These are phyloP conservation scores for Kwoniella sp. DNA, from an alignment of 768 basidiomycete genomes.

Conservation along the genomic window DNA sequence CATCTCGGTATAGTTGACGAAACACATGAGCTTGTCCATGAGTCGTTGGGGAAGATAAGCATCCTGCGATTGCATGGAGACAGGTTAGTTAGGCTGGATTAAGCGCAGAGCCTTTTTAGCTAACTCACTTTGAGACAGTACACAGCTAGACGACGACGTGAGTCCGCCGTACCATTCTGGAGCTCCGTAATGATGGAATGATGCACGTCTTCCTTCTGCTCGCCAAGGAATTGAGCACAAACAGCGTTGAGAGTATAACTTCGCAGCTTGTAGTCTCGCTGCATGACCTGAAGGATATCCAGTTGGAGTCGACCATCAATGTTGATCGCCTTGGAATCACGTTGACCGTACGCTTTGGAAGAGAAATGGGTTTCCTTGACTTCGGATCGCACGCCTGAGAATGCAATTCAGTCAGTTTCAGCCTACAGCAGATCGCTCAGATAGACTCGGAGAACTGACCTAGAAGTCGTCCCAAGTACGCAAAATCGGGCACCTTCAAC, in stretches of 20 bases:
- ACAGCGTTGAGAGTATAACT: constrained; percentile 98
- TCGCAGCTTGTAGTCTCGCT: constrained; percentile 93
- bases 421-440: too few species aligned
- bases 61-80: constrained; percentile 63
- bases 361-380: constrained; percentile 95
- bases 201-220: constrained; percentile 99
- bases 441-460: too few species aligned
- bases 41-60: constrained; percentile 95
- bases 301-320: constrained; percentile 92
- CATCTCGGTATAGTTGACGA: constrained; percentile 98
- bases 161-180: constrained; percentile 94
- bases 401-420: background rate
- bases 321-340: constrained; percentile 89
- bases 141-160: constrained; percentile 85
- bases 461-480: constrained; percentile 72
- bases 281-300: constrained; percentile 96
- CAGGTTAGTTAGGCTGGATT: background rate
- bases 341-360: constrained; percentile 94
- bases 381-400: constrained; percentile 70
- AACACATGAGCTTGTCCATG: constrained; percentile 97
- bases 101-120: background rate
- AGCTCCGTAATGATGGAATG: constrained; percentile 97
- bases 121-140: constrained; percentile 87
- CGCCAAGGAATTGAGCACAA: constrained; percentile 94
- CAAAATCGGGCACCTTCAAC: constrained; percentile 70